phyloP scores from a whole-genome alignment of 768 basidiomycete species.

The Tricholoma sp. region DNA sequence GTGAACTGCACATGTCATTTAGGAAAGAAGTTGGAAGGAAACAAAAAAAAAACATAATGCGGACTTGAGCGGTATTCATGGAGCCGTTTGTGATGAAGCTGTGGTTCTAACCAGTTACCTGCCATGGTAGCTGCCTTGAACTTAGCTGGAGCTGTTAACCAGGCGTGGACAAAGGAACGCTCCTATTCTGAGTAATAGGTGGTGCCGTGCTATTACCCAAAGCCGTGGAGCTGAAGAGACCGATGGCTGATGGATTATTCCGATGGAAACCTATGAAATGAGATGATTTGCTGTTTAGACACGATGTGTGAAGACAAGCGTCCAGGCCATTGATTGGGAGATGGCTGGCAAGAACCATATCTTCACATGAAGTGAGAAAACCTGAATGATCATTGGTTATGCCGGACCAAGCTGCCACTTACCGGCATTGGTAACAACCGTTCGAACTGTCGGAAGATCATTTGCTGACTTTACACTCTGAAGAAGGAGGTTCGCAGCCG shows the following conservation, averaged over 20 bases:
- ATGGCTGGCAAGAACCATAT: conserved; percentile 37
- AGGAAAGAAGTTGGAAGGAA: neutral
- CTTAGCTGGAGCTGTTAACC: conserved; percentile 40
- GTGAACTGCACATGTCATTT: conserved; percentile 32
- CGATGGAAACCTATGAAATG: conserved; percentile 3
- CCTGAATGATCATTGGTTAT: neutral
- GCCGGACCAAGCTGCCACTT: neutral
- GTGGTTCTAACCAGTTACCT: conserved; percentile 43
- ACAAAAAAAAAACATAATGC: neutral
- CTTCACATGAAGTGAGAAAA: conserved; percentile 5
- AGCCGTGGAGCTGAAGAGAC: conserved; percentile 14
- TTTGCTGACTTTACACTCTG: conserved; percentile 10
- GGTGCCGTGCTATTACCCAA: conserved; percentile 19
- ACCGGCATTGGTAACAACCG: conserved; percentile 7
- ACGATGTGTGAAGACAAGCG: conserved; percentile 47
- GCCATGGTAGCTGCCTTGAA: conserved; percentile 58
- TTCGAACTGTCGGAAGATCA: conserved; percentile 9
- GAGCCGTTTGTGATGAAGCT: conserved; percentile 46
- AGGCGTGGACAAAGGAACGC: conserved; percentile 37
- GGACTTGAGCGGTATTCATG: conserved; percentile 37
- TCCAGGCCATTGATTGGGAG: conserved; percentile 45
- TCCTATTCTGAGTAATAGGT: conserved; percentile 52
- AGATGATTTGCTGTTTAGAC: no score
- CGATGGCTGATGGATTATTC: conserved; percentile 29
- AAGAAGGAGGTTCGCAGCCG: conserved; percentile 7